These are phyloP conservation scores for Populus davidiana DNA, from an alignment of 345 rosid species.

Conservation along the genomic window DNA sequence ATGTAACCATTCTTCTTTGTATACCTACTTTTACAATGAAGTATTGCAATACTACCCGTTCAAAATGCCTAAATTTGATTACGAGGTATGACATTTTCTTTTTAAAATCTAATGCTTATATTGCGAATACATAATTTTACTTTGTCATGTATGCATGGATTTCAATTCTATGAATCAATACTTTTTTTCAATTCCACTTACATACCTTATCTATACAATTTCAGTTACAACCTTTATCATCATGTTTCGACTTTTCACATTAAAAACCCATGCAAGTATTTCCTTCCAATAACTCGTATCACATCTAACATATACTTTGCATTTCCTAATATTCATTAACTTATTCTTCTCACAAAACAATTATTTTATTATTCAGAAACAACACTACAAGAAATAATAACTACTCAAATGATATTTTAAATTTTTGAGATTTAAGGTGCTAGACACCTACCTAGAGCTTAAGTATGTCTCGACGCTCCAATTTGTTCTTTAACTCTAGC, in stretches of 20 bases:
- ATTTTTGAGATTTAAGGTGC: too few species aligned
- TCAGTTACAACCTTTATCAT: not conserved
- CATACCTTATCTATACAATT: not conserved
- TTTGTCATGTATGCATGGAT: not conserved
- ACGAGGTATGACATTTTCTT: not conserved
- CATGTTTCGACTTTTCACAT: not conserved
- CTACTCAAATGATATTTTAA: too few species aligned
- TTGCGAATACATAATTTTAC: not conserved
- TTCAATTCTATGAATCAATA: not conserved
- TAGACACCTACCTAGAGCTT: not conserved
- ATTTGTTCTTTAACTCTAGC: too few species aligned
- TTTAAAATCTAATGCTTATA: not conserved
- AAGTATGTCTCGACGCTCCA: fast-evolving
- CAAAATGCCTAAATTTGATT: not conserved
- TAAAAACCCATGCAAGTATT: not conserved
- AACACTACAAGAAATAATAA: too few species aligned
- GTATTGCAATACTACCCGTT: not conserved
- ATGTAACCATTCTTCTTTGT: fast-evolving
- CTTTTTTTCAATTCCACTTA: too few species aligned
- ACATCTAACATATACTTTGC: not conserved
- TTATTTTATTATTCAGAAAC: too few species aligned
- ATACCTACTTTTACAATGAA: not conserved
- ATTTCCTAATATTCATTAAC: too few species aligned
- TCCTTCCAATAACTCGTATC: not conserved
- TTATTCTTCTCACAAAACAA: too few species aligned